Evolutionary conservation across 148 eudicot species (phyloP).

Genomic region (Vaccinium corymbosum): DNA sequence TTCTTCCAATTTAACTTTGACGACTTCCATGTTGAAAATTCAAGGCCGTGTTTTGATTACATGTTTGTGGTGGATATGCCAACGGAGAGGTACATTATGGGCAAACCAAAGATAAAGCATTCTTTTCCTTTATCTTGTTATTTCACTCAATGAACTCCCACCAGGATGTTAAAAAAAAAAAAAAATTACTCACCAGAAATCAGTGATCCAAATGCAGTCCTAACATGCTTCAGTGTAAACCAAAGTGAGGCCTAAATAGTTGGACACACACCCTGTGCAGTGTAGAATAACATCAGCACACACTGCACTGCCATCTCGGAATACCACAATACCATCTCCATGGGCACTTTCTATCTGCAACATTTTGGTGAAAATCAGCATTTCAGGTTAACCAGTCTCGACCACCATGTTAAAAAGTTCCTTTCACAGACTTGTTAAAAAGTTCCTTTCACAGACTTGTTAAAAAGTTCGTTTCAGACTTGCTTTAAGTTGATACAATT

Average conservation of each 20-base stretch:
- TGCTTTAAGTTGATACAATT: not conserved
- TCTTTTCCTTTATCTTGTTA: not conserved
- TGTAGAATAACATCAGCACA: conserved; percentile 76
- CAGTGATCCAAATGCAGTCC: not conserved
- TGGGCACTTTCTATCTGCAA: conserved; percentile 66
- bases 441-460: conserved; percentile 7
- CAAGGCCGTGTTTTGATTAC: not conserved
- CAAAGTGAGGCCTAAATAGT: not conserved
- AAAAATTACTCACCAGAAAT: not conserved
- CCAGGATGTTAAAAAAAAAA: not conserved
- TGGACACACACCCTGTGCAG: conserved; percentile 73
- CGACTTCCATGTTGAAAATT: not conserved
- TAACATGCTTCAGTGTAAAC: not conserved
- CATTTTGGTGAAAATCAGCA: conserved; percentile 15
- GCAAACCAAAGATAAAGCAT: not conserved
- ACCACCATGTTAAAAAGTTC: conserved; percentile 11
- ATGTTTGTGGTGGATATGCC: not conserved
- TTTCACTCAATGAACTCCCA: not conserved
- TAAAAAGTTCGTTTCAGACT: too few species aligned
- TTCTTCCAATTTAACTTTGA: not conserved
- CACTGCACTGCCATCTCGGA: conserved; percentile 53
- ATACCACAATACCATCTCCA: conserved; percentile 62
- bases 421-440: conserved; percentile 13
- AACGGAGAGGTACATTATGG: not conserved
- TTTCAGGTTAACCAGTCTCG: conserved; percentile 10